phyloP scores from a whole-genome alignment of 2,329 filamentous ascomycete species.

The Clarireedia monteithiana region DNA sequence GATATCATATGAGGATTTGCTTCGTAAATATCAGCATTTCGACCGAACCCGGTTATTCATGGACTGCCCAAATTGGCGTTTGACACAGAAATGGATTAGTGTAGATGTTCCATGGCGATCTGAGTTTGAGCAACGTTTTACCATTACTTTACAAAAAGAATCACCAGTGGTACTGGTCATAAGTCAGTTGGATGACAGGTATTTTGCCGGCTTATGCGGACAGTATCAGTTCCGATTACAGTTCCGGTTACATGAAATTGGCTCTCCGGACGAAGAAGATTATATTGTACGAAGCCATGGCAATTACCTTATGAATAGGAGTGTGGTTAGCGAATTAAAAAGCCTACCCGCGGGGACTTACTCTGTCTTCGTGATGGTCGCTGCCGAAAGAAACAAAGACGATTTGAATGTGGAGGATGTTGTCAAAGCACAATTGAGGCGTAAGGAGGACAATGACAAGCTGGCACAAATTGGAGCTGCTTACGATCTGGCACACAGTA shows the following conservation, averaged over 20 bases:
- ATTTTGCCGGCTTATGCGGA: slow-evolving; percentile 53
- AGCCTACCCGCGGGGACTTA: slow-evolving; percentile 50
- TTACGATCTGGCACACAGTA: slow-evolving; percentile 53
- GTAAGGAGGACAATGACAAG: slow-evolving; percentile 47
- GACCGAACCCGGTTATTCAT: slow-evolving; percentile 56
- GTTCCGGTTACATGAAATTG: slow-evolving; percentile 42
- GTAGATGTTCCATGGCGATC: slow-evolving; percentile 55
- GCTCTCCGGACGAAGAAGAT: slow-evolving; percentile 44
- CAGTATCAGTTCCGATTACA: slow-evolving; percentile 45
- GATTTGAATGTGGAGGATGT: slow-evolving; percentile 46
- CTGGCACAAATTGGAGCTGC: slow-evolving; percentile 49
- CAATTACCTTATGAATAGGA: slow-evolving; percentile 50
- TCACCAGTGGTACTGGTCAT: slow-evolving; percentile 52
- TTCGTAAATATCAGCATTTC: slow-evolving; percentile 54
- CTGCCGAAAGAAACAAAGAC: slow-evolving; percentile 39
- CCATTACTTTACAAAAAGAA: slow-evolving; percentile 46
- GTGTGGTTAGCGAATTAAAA: slow-evolving; percentile 49
- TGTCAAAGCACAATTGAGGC: slow-evolving; percentile 42
- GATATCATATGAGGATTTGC: slow-evolving; percentile 55
- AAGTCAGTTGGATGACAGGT: slow-evolving; percentile 54
- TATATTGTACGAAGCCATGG: slow-evolving; percentile 53
- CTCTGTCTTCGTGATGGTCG: slow-evolving; percentile 47
- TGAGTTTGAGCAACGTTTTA: slow-evolving; percentile 54
- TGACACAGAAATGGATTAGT: slow-evolving; percentile 52
- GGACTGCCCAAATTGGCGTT: slow-evolving; percentile 46